These are phyloP conservation scores for Roridomyces roridus DNA, from an alignment of 768 basidiomycete genomes.

Conservation along the genomic window DNA sequence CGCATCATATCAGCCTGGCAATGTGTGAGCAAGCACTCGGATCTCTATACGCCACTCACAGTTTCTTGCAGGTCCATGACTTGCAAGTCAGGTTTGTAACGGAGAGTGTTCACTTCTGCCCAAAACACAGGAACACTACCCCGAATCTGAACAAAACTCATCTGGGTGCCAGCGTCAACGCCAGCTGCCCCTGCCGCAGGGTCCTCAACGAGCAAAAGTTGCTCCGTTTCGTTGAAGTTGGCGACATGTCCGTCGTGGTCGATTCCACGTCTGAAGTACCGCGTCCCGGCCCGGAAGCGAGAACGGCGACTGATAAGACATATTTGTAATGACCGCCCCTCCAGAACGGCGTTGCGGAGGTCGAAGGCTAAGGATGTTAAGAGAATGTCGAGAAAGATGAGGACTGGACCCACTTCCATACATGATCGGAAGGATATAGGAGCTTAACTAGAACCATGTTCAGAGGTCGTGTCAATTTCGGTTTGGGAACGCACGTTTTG, in stretches of 20 bases:
- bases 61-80: slow-evolving; percentile 93
- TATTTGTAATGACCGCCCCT: slow-evolving; percentile 80
- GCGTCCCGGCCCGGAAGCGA: slow-evolving; percentile 93
- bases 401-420: slow-evolving; percentile 82
- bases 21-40: slow-evolving; percentile 1
- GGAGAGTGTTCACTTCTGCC: slow-evolving; percentile 94
- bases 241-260: slow-evolving; percentile 90
- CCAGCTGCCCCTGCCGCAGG: slow-evolving; percentile 41
- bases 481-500: slow-evolving; percentile 64
- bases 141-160: slow-evolving; percentile 92
- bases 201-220: slow-evolving; percentile 82
- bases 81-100: slow-evolving; percentile 96
- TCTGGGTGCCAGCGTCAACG: slow-evolving; percentile 60
- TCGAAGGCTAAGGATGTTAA: slow-evolving; percentile 73
- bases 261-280: slow-evolving; percentile 95
- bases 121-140: slow-evolving; percentile 96
- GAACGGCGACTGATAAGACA: slow-evolving; percentile 93
- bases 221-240: slow-evolving; percentile 99
- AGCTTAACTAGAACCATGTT: slow-evolving; percentile 64
- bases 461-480: slow-evolving; percentile 7
- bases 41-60: slow-evolving; percentile 42
- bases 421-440: slow-evolving; percentile 90
- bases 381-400: slow-evolving; percentile 5
- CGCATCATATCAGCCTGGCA: slow-evolving; percentile 71
- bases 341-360: slow-evolving; percentile 74